These are phyloP conservation scores for Amanita phalloides DNA, from an alignment of 768 basidiomycete species.

Conservation along the genomic window DNA sequence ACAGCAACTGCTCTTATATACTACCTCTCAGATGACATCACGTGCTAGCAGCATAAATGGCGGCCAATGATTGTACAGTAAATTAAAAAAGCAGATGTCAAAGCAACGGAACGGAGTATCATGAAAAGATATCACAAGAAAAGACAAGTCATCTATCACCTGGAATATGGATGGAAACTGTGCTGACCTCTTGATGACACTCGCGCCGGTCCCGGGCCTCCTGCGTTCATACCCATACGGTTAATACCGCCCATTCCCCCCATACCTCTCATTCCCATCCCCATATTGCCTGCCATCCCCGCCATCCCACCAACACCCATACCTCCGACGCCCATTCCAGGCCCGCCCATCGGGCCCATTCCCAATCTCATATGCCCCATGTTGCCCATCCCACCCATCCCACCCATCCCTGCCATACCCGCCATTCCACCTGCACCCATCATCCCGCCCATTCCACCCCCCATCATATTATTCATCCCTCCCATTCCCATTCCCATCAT, in stretches of 20 bases:
- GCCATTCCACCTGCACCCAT: slow-evolving; percentile 16
- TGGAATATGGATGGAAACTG: slow-evolving; percentile 56
- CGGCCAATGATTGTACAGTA: too few relatives aligned
- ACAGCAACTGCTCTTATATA: too few relatives aligned
- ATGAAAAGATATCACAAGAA: background rate
- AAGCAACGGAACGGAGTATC: background rate
- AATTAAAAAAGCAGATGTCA: background rate
- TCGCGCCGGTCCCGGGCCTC: slow-evolving; percentile 36
- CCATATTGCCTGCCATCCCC: slow-evolving; percentile 15
- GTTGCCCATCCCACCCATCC: slow-evolving; percentile 27
- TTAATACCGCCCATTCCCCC: slow-evolving; percentile 9
- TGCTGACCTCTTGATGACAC: slow-evolving; percentile 44
- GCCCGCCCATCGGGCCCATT: slow-evolving; percentile 21
- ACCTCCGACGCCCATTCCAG: slow-evolving; percentile 13
- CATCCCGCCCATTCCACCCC: slow-evolving; percentile 14
- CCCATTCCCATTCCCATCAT: slow-evolving; percentile 31
- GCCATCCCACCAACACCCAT: slow-evolving; percentile 12
- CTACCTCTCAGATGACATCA: too few relatives aligned
- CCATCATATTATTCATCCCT: slow-evolving; percentile 22
- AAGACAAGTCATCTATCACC: slow-evolving; percentile 17
- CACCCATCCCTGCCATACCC: slow-evolving; percentile 14
- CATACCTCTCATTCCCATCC: slow-evolving; percentile 13
- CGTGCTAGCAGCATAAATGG: too few relatives aligned
- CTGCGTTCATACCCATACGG: slow-evolving; percentile 10
- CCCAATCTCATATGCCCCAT: slow-evolving; percentile 26